phyloP scores from a whole-genome alignment of 139 green algal genomes.

The Chlamydomonas schloesseri region DNA sequence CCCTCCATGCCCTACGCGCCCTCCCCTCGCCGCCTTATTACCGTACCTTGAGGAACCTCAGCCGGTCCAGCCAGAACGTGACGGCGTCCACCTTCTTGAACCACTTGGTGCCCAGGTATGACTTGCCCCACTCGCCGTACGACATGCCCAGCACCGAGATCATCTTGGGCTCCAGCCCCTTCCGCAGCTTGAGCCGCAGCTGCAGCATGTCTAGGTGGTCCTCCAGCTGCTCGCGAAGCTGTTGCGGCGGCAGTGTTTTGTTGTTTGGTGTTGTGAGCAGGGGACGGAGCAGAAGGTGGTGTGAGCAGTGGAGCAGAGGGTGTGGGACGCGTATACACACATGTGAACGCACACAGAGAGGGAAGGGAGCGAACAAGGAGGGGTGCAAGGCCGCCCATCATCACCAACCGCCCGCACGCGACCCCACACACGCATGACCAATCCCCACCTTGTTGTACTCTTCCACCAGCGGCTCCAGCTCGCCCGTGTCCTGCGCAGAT shows the following conservation, averaged over 20 bases:
- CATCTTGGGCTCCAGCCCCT: neutral
- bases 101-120: constrained; percentile 4
- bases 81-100: constrained; percentile 40
- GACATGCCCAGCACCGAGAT: constrained; percentile 8
- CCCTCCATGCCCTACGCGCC: neutral
- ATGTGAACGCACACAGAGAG: too few species aligned
- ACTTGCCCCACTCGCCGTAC: constrained; percentile 41
- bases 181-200: constrained; percentile 1
- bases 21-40: too few species aligned
- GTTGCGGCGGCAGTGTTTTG: too few species aligned
- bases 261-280: too few species aligned
- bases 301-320: too few species aligned
- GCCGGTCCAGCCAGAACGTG: constrained; percentile 39
- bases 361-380: too few species aligned
- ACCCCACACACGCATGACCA: too few species aligned
- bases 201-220: constrained; percentile 44
- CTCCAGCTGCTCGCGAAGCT: constrained; percentile 41
- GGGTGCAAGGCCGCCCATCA: too few species aligned
- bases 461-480: neutral
- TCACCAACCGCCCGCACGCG: too few species aligned
- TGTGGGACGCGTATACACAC: too few species aligned
- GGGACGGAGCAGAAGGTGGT: too few species aligned
- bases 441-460: constrained; percentile 55
- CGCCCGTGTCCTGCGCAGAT: neutral
- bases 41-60: constrained; percentile 54